Percentiles rank a stretch among this genome's conserved stretches.
phyloP scores from a whole-genome alignment of 352 stramenopile genomes.

The Globisporangium yorkense region DNA sequence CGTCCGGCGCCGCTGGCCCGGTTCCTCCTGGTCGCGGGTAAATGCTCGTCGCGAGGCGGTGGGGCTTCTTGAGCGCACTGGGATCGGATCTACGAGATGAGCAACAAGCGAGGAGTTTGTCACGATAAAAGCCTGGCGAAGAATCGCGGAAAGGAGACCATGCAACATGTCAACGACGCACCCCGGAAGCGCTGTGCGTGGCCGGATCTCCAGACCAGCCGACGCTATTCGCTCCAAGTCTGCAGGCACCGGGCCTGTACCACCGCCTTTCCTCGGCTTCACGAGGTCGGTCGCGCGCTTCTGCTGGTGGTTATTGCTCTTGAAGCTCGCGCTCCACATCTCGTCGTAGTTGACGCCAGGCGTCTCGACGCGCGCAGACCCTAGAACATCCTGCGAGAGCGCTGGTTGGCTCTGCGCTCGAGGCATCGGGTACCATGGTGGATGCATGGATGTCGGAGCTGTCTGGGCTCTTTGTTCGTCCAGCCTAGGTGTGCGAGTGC shows the following conservation, averaged over 20 bases:
- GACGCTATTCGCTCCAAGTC: conserved; percentile 27
- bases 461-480: conserved; percentile 37
- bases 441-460: conserved; percentile 14
- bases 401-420: conserved; percentile 32
- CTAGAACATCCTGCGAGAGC: background rate
- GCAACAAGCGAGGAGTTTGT: background rate
- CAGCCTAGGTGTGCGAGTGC: conserved; percentile 4
- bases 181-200: conserved; percentile 9
- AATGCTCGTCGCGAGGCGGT: conserved; percentile 28
- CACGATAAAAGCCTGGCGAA: background rate
- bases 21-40: conserved; percentile 21
- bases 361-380: conserved; percentile 1
- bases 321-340: conserved; percentile 60
- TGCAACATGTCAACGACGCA: background rate
- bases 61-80: conserved; percentile 20
- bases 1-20: background rate
- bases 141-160: background rate
- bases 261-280: conserved; percentile 9
- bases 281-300: conserved; percentile 5
- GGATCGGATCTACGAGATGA: conserved; percentile 3
- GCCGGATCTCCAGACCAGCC: conserved; percentile 21
- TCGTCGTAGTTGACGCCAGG: conserved; percentile 39
- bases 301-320: conserved; percentile 14
- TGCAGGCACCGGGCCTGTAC: background rate
- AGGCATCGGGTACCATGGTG: conserved; percentile 23